Base-by-base conservation (phyloP, 164 flowering plant genomes). In the Vitis labrusca region DNA sequence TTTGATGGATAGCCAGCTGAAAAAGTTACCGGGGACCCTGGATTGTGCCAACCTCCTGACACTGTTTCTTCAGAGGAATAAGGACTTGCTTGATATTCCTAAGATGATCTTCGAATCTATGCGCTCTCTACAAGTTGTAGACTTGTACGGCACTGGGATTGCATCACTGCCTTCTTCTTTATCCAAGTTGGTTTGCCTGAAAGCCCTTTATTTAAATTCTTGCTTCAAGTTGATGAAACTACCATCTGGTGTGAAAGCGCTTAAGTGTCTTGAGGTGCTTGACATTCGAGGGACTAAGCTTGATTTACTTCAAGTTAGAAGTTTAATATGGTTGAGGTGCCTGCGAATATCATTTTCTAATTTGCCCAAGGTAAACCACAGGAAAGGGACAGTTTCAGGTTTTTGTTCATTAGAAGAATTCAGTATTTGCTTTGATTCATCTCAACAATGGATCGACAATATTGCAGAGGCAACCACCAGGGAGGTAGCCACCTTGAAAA, bases 101-200 rank as follows among this genome's bases (percentile, higher is more conserved):
- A 15, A 44, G 10, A 47, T 60, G 52, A 77, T 77, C 51, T 77
- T 74, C 47, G 14, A 16, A 15, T 30, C 32, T 49, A 77, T 77
- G 80, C 0, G 44, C n/a, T 55, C 13, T 1, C 83, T 80, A 17
- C 74, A 53, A 59, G 76, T 80, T 53, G 44, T 80, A 7, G 77
- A 74, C 61, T 64, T 74, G 54, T 47, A 17, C 54, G 15, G 29
- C 0, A 72, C 80, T 6, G 7, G 52, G 6, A 80, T 80, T 8
- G 16, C 8, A n/a, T 65, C 74, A 1, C 54, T 77, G 6, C 83
- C 83, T 27, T 23, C 66, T n/a, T 77, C 80, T 32, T 9, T 77
- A 10, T 65, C 60, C 9, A 23, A 44, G 10, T 64, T 74, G 61
- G 55, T 8, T n/a, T 57, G 15, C 17, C 78, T 80, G 2, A 66